Evolutionary conservation across 2,329 filamentous ascomycete species (phyloP).

Genomic region (Aspergillus luchuensis): DNA sequence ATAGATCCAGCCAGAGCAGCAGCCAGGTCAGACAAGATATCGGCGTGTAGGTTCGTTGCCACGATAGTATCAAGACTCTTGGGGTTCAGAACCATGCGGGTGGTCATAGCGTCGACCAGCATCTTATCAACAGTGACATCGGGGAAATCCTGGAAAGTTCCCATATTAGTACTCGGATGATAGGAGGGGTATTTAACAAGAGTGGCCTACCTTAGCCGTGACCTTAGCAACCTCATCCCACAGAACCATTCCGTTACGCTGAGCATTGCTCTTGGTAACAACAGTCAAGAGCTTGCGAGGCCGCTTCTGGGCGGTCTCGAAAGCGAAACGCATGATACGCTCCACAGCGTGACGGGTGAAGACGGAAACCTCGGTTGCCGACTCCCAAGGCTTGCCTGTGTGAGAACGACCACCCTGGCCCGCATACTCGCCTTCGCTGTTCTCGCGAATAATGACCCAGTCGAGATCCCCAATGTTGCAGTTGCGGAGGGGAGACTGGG

Average conservation of each 20-base stretch:
- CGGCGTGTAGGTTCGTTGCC: conserved; percentile 63
- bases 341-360: conserved; percentile 64
- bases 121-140: conserved; percentile 66
- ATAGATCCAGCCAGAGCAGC: conserved; percentile 71
- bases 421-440: conserved; percentile 67
- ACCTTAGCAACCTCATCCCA: conserved; percentile 65
- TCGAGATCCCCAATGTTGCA: conserved; percentile 61
- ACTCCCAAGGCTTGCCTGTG: conserved; percentile 60
- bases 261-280: conserved; percentile 67
- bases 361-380: conserved; percentile 63
- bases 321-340: conserved; percentile 64
- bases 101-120: conserved; percentile 68
- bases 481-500: conserved; percentile 58
- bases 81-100: conserved; percentile 64
- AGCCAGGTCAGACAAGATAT: conserved; percentile 71
- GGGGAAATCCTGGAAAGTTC: conserved; percentile 52
- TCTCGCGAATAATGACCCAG: conserved; percentile 69
- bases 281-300: conserved; percentile 62
- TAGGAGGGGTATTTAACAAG: no score
- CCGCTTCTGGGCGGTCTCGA: conserved; percentile 60
- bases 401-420: conserved; percentile 66
- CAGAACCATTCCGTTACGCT: conserved; percentile 67
- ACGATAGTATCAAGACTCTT: conserved; percentile 64
- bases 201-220: conserved; percentile 40
- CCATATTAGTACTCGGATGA: no score